phyloP scores from a whole-genome alignment of 208 protist species.

The Leishmania mexicana region DNA sequence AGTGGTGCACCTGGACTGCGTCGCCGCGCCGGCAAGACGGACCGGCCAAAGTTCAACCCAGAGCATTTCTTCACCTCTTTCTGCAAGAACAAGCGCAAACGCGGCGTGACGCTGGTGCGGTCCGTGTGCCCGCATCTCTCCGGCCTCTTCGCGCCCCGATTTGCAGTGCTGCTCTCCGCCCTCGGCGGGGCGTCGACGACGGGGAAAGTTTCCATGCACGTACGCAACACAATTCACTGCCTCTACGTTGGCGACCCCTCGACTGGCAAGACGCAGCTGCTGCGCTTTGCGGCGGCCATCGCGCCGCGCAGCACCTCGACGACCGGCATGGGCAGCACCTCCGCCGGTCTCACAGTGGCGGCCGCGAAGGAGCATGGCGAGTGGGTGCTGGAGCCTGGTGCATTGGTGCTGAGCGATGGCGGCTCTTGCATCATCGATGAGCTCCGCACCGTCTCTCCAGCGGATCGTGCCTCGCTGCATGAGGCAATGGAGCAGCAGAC shows the following conservation, averaged over 20 bases:
- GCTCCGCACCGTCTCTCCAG: conserved; percentile 94
- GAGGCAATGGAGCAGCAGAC: conserved; percentile 99
- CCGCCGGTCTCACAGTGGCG: conserved; percentile 91
- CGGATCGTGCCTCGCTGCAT: conserved; percentile 95
- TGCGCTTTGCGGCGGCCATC: conserved; percentile 81
- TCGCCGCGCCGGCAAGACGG: conserved; percentile 28
- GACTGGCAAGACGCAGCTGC: conserved; percentile 96
- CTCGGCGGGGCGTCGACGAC: conserved; percentile 65
- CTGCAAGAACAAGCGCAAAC: conserved; percentile 42
- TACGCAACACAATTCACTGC: conserved; percentile 96
- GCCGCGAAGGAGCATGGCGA: conserved; percentile 88
- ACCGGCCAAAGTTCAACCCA: conserved; percentile 66
- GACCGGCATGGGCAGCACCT: conserved; percentile 91
- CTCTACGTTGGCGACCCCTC: conserved; percentile 99
- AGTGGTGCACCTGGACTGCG: conserved; percentile 21
- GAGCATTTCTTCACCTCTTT: conserved; percentile 79
- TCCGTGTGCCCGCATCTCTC: conserved; percentile 79
- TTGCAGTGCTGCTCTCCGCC: conserved; percentile 77
- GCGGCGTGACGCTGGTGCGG: conserved; percentile 53
- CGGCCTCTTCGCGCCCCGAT: conserved; percentile 80
- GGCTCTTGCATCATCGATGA: conserved; percentile 98
- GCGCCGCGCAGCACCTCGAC: conserved; percentile 88
- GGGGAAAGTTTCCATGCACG: conserved; percentile 70
- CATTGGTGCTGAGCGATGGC: conserved; percentile 97
- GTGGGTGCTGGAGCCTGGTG: conserved; percentile 96